A percentile compares a stretch with the other conserved stretches of the same genome.
Conservation (phyloP, 179 eudicot genomes). For the Monotropa hypopitys region DNA sequence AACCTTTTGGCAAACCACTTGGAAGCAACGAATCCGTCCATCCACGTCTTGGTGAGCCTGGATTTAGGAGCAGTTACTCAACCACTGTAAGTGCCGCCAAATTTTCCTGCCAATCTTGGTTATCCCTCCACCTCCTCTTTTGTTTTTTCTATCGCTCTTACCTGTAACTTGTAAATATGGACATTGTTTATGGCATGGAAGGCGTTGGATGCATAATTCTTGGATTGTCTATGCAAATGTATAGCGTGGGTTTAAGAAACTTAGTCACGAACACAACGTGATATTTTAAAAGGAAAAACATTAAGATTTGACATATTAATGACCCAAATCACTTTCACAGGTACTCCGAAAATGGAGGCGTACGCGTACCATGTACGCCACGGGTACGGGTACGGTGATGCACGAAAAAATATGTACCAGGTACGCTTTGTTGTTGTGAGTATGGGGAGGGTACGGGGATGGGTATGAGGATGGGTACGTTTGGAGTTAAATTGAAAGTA, state of each 20-base stretch:
- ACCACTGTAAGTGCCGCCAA: constrained; percentile 42
- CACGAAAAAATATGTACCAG: no score
- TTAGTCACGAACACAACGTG: neutral
- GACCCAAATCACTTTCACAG: no score
- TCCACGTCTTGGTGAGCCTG: constrained; percentile 60
- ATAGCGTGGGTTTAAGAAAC: neutral
- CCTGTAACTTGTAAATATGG: neutral
- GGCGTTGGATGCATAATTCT: neutral
- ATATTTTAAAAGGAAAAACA: neutral
- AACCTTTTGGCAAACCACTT: constrained; percentile 43
- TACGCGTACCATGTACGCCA: no score
- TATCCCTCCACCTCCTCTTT: neutral
- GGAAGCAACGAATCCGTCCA: constrained; percentile 41
- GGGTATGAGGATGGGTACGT: no score
- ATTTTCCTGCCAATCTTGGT: neutral
- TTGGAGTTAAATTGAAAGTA: no score
- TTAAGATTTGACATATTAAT: neutral
- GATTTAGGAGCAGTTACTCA: constrained; percentile 48
- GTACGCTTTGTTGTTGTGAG: no score
- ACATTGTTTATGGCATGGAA: neutral
- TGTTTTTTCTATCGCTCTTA: neutral
- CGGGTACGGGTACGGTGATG: no score
- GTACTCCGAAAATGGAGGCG: no score
- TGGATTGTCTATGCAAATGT: neutral
- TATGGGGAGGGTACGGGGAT: no score